Conservation (phyloP, 1,139 yeast genomes). For the Fermentozyma sake region DNA sequence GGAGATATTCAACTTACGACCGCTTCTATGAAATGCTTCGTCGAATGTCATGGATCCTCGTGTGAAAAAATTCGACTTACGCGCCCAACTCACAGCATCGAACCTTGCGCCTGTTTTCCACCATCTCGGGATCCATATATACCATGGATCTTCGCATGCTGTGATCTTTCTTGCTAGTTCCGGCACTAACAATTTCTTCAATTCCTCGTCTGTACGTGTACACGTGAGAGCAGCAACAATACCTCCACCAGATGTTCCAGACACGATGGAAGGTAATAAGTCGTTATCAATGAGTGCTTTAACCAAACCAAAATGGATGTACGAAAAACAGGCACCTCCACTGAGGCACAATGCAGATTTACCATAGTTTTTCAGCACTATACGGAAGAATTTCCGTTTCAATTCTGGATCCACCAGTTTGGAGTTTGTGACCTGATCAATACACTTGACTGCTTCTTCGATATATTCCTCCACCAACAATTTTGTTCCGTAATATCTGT, state of each 20-base stretch:
- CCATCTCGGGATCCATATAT: slow-evolving; percentile 60
- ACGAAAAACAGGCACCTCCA: slow-evolving; percentile 80
- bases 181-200: slow-evolving; percentile 53
- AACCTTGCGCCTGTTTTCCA: slow-evolving; percentile 76
- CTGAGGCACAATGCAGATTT: slow-evolving; percentile 68
- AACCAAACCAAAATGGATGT: slow-evolving; percentile 73
- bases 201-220: slow-evolving; percentile 66
- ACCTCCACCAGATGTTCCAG: slow-evolving; percentile 85
- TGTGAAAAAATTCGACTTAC: slow-evolving; percentile 65
- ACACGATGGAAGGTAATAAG: slow-evolving; percentile 60
- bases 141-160: slow-evolving; percentile 66
- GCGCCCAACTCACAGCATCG: slow-evolving; percentile 73
- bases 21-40: slow-evolving; percentile 66
- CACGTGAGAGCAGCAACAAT: slow-evolving; percentile 73
- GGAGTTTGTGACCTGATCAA: slow-evolving; percentile 42
- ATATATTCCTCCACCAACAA: slow-evolving; percentile 53
- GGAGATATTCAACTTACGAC: slow-evolving; percentile 65
- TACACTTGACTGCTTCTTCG: slow-evolving; percentile 45
- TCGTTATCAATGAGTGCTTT: slow-evolving; percentile 67
- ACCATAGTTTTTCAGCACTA: slow-evolving; percentile 63
- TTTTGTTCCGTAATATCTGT: slow-evolving; percentile 74
- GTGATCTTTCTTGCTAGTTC: slow-evolving; percentile 61
- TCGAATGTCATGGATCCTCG: slow-evolving; percentile 67
- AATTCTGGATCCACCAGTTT: slow-evolving; percentile 29
- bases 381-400: slow-evolving; percentile 54